Conservation (phyloP, 2,329 filamentous ascomycete genomes). For the Xylariomycetidae sp. region DNA sequence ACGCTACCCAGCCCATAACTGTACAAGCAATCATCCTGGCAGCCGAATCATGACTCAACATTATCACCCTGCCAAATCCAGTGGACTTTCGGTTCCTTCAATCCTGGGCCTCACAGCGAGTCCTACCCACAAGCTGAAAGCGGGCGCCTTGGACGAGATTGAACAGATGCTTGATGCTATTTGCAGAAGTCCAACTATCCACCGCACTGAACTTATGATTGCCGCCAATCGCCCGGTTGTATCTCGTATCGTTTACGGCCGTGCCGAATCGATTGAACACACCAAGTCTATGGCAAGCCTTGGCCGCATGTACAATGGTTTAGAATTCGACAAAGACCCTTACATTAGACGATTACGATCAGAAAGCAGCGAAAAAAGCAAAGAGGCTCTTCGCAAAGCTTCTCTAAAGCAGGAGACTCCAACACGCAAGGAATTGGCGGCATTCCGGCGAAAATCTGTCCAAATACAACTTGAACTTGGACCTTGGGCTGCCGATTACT, state of each 20-base stretch:
- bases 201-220: slow-evolving; percentile 65
- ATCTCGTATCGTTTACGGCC: slow-evolving; percentile 27
- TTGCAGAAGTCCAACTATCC: slow-evolving; percentile 62
- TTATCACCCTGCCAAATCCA: slow-evolving; percentile 52
- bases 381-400: slow-evolving; percentile 31
- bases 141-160: slow-evolving; percentile 52
- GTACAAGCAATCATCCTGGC: slow-evolving; percentile 57
- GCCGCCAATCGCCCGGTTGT: slow-evolving; percentile 65
- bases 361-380: slow-evolving; percentile 36
- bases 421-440: slow-evolving; percentile 50
- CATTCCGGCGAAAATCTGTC: slow-evolving; percentile 44
- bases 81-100: slow-evolving; percentile 46
- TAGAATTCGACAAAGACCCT: slow-evolving; percentile 60
- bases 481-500: slow-evolving; percentile 64
- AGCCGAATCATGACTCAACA: slow-evolving; percentile 68
- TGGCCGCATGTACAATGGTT: slow-evolving; percentile 28
- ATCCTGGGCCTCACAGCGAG: slow-evolving; percentile 81
- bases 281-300: slow-evolving; percentile 42
- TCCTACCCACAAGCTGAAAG: slow-evolving; percentile 59
- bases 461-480: slow-evolving; percentile 58
- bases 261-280: slow-evolving; percentile 5
- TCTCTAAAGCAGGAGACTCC: slow-evolving; percentile 45
- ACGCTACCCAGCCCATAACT: slow-evolving; percentile 64
- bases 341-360: slow-evolving; percentile 44
- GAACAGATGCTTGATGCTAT: slow-evolving; percentile 67